Evolutionary conservation across 1,139 yeast genomes (phyloP).

Genomic region (Saccharomyces uvarum): DNA sequence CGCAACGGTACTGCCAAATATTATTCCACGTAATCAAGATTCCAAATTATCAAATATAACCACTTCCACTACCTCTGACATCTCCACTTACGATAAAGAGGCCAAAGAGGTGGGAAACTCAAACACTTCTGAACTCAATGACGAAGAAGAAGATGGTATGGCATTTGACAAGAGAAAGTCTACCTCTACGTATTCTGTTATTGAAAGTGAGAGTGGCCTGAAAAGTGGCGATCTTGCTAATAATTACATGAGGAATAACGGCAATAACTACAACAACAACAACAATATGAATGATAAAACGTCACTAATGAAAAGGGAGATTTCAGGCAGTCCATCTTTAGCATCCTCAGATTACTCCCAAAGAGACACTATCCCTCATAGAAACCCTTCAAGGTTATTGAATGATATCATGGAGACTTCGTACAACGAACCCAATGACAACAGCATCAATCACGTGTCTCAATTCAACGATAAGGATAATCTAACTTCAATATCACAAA

Average conservation of each 20-base stretch:
- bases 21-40: slow-evolving; percentile 6
- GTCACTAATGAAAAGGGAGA: slow-evolving; percentile 1
- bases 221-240: neutral
- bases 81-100: neutral
- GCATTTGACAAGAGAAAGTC: slow-evolving; percentile 11
- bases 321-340: slow-evolving; percentile 4
- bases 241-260: neutral
- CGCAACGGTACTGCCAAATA: slow-evolving; percentile 11
- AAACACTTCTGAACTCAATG: neutral
- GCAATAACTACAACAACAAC: neutral
- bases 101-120: neutral
- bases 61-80: neutral
- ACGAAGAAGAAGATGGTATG: neutral
- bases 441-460: neutral
- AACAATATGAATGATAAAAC: slow-evolving; percentile 1
- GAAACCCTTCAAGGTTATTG: neutral
- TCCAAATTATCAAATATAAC: neutral
- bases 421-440: slow-evolving; percentile 6
- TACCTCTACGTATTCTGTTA: slow-evolving; percentile 19
- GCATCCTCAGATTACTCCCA: slow-evolving; percentile 6
- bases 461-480: slow-evolving; percentile 32
- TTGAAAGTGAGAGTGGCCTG: slow-evolving; percentile 13
- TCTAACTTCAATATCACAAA: slow-evolving; percentile 72
- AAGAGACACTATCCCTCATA: neutral
- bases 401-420: neutral